Evolutionary conservation across 169 alveolate species (phyloP).

Genomic region (Eimeria acervulina): DNA sequence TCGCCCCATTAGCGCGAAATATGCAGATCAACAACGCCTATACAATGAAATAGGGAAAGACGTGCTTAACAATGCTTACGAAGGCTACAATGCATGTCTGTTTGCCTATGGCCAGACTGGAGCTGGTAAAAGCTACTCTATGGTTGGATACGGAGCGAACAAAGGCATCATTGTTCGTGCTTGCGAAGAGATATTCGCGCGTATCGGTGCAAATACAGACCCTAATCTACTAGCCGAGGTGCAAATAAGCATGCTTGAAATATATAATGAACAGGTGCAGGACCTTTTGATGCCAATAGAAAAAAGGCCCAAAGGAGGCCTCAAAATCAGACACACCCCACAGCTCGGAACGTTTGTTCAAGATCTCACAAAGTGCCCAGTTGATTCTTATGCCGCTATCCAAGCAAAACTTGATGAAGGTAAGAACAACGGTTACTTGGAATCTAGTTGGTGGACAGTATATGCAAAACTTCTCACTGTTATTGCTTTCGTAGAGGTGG

Average conservation of each 20-base stretch:
- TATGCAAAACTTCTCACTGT: neutral
- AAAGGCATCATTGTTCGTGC: slow-evolving; percentile 96
- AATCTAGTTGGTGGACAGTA: neutral
- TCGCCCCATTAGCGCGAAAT: slow-evolving; percentile 83
- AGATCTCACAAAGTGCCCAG: slow-evolving; percentile 87
- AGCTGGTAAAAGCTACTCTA: slow-evolving; percentile 95
- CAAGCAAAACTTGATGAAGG: slow-evolving; percentile 93
- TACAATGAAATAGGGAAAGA: slow-evolving; percentile 92
- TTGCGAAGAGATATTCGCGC: slow-evolving; percentile 94
- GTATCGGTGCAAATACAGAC: slow-evolving; percentile 84
- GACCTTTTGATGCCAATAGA: slow-evolving; percentile 92
- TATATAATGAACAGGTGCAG: slow-evolving; percentile 96
- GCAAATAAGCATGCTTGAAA: slow-evolving; percentile 91
- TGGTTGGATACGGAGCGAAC: slow-evolving; percentile 98
- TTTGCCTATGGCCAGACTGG: slow-evolving; percentile 95
- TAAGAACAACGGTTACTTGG: neutral
- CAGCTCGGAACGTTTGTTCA: slow-evolving; percentile 86
- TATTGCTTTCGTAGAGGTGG: slow-evolving; percentile 16
- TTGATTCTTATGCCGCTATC: slow-evolving; percentile 91
- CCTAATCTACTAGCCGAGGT: slow-evolving; percentile 81
- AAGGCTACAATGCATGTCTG: slow-evolving; percentile 96
- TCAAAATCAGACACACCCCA: slow-evolving; percentile 92
- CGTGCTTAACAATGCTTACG: slow-evolving; percentile 96
- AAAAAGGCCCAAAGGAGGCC: slow-evolving; percentile 92
- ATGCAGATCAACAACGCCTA: slow-evolving; percentile 93